Evolutionary conservation across 768 basidiomycete genomes (phyloP), one percentile per base, ranked within the genome.

Genomic region (Termitomyces sp.): DNA sequence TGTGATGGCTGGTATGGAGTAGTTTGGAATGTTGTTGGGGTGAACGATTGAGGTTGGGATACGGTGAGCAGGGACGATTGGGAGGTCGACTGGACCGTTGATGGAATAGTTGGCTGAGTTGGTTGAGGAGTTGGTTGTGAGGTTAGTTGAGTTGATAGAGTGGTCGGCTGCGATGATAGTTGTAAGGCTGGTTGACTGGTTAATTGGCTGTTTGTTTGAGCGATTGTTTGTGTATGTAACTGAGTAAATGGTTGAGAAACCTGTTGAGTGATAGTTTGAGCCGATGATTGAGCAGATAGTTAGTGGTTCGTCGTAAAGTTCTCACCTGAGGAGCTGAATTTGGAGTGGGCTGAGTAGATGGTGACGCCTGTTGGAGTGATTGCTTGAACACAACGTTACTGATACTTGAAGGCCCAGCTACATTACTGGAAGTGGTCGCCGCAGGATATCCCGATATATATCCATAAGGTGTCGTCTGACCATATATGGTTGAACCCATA

Each of bases 391-490:
- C 28, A 8, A 12, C n/a, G 22, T 40, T n/a, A 26, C 11, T 49
- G 15, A 22, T 37, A 38, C 17, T 38, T 15, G 7, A n/a, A 37
- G 35, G 2, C 34, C 41, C 48, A 34, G 38, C 41, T 28, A 51
- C 26, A 2, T 37, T 2, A 19, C 19, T 48, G 17, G 56, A 22
- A 1, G 22, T 35, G 5, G 54, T 32, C 10, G 42, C 52, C 5
- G 2, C 43, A 35, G 55, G 19, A 45, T 53, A 60, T 14, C 40
- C 48, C 3, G 37, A 15, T 32, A 35, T 22, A 43, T 61, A 60
- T 14, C 53, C 51, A 42, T 57, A 64, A 32, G 60, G 58, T 8
- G 54, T 55, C 22, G 45, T 19, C 38, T 65, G 64, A 15, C 62
- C 56, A 51, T 63, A 59, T n/a, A 54, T 26, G 7, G 48, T 56